Evolutionary conservation across 805 yeast genomes (phyloP).

Genomic region (Clavispora fructus): DNA sequence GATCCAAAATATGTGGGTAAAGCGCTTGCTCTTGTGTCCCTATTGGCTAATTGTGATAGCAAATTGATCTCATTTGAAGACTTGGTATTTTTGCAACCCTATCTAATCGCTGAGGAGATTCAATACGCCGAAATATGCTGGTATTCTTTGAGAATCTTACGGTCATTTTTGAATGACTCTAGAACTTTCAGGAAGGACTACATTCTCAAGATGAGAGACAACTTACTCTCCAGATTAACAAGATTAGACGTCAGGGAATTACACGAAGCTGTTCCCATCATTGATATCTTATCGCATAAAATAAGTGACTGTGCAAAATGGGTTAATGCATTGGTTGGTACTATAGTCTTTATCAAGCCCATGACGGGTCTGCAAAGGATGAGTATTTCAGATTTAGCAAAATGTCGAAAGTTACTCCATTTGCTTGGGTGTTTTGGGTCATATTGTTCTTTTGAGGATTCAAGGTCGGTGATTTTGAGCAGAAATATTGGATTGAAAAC

Average conservation of each 20-base stretch:
- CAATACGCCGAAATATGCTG: slow-evolving; percentile 39
- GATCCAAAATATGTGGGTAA: background rate
- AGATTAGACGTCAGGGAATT: slow-evolving; percentile 57
- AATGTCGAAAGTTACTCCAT: slow-evolving; percentile 50
- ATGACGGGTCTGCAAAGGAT: slow-evolving; percentile 11
- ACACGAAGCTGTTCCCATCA: slow-evolving; percentile 68
- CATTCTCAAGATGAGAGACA: slow-evolving; percentile 42
- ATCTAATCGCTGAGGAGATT: slow-evolving; percentile 44
- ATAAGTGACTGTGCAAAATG: slow-evolving; percentile 44
- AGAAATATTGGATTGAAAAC: slow-evolving; percentile 39
- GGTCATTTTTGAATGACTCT: slow-evolving; percentile 41
- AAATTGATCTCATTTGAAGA: slow-evolving; percentile 61
- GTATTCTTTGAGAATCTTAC: slow-evolving; percentile 51
- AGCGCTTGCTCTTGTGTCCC: slow-evolving; percentile 47
- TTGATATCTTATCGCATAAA: slow-evolving; percentile 50
- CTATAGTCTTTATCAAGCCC: slow-evolving; percentile 46
- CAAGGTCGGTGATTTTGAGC: slow-evolving; percentile 33
- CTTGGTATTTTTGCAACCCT: slow-evolving; percentile 59
- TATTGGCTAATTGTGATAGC: slow-evolving; percentile 49
- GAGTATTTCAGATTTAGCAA: slow-evolving; percentile 21
- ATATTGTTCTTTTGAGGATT: slow-evolving; percentile 54
- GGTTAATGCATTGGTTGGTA: slow-evolving; percentile 60
- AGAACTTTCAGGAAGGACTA: slow-evolving; percentile 47
- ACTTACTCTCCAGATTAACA: slow-evolving; percentile 53
- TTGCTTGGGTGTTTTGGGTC: slow-evolving; percentile 69